Base-by-base conservation (phyloP, 306 rosid genomes). In the Erythrophleum fordii region DNA sequence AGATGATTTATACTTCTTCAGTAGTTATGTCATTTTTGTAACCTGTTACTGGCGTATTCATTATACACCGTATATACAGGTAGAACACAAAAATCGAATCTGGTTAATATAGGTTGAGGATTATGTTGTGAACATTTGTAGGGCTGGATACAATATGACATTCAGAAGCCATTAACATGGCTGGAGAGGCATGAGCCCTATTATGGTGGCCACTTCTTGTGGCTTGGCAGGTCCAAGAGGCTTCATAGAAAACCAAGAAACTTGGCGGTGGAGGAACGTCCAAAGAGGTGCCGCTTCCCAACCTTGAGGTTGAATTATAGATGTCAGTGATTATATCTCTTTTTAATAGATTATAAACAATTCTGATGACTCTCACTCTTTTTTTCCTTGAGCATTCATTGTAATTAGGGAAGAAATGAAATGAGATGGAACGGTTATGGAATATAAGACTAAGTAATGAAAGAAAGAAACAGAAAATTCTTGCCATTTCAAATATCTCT, bases 51-150 rank as follows among this genome's bases (percentile, higher is more conserved):
- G 51, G 78, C 77, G 69, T 35, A 62, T 81, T 58, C 83, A 83
- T 71, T 79, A 68, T 74, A 73, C 80, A 76, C 62, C 60, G 14
- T 90, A 89, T 79, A 90, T 91, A 91, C 93, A 82, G 71, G 77
- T 86, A 68, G 72, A 90, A 77, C 89, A 93, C 88, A 91, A 83
- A 85, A 85, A 78, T 82, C 87, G 82, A 80, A 89, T 31, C 83
- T 83, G 85, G 80, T 83, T 82, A n/a, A n/a, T n/a, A n/a, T n/a
- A n/a, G 87, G 85, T 59, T 13, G 79, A 77, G 78, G 69, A 62
- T 77, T 67, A 41, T 82, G 70, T n/a, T 68, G 60, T 23, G 52
- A 80, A 64, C 11, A 3, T 48, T 82, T 55, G 56, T 73, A 67
- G 41, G 78, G 79, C 31, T 61, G 83, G 86, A 53, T 74, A 86